These are phyloP conservation scores for Cryoendolithus antarcticus DNA, from an alignment of 2,329 filamentous ascomycete species.

Conservation along the genomic window DNA sequence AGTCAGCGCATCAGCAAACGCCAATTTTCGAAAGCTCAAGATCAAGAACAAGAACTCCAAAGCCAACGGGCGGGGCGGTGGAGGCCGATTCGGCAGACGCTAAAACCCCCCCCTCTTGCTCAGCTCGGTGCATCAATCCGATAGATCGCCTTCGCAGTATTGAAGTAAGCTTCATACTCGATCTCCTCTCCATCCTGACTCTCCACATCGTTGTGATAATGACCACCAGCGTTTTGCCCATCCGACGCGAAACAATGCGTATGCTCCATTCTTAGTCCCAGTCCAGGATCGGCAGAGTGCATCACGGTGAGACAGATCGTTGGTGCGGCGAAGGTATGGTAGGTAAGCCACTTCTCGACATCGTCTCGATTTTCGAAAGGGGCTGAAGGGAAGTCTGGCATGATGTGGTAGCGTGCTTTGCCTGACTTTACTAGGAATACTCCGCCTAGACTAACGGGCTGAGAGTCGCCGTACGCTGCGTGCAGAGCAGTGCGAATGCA, in stretches of 20 bases:
- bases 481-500: conserved; percentile 14
- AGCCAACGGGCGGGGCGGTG: conserved; percentile 27
- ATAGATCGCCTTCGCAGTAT: conserved; percentile 19
- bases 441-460: conserved; percentile 16
- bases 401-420: conserved; percentile 17
- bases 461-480: conserved; percentile 12
- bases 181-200: conserved; percentile 14
- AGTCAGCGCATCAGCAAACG: conserved; percentile 34
- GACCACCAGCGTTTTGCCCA: conserved; percentile 16
- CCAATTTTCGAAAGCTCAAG: conserved; percentile 37
- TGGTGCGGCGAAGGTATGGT: conserved; percentile 18
- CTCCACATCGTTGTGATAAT: conserved; percentile 19
- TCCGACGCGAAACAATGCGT: conserved; percentile 19
- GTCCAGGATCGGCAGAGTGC: conserved; percentile 17
- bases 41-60: conserved; percentile 38
- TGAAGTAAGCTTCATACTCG: conserved; percentile 22
- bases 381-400: conserved; percentile 19
- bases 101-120: conserved; percentile 1
- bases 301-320: conserved; percentile 20
- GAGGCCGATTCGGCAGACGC: conserved; percentile 20
- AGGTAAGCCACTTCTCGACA: conserved; percentile 19
- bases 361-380: conserved; percentile 16
- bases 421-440: conserved; percentile 18
- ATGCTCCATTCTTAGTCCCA: conserved; percentile 21
- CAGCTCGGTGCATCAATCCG: conserved; percentile 16